These are phyloP conservation scores for Botryosphaeria dothidea DNA, from an alignment of 2,329 filamentous ascomycete genomes.

Conservation along the genomic window DNA sequence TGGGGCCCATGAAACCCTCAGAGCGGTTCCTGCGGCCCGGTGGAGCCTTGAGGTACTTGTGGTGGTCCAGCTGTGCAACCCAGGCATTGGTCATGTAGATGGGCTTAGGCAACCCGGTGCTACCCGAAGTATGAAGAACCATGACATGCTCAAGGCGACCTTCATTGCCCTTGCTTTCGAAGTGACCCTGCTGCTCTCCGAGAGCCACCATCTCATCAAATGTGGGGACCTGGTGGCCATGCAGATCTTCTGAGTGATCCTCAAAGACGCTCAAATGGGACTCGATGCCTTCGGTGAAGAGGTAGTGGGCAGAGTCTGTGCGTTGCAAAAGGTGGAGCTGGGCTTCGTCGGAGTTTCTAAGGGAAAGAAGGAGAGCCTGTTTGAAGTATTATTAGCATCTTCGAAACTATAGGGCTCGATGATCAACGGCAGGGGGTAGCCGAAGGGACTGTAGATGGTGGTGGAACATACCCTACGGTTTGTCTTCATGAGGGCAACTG, in stretches of 20 bases:
- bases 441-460: background rate
- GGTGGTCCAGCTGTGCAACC: conserved; percentile 22
- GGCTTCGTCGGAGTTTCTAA: conserved; percentile 16
- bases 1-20: conserved; percentile 9
- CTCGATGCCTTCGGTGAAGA: conserved; percentile 18
- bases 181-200: background rate
- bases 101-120: conserved; percentile 37
- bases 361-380: conserved; percentile 16
- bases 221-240: background rate
- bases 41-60: conserved; percentile 23
- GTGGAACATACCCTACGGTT: conserved; percentile 2
- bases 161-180: background rate
- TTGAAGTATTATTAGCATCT: background rate
- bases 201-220: conserved; percentile 2
- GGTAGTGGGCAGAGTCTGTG: conserved; percentile 12
- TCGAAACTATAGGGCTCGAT: background rate
- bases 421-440: background rate
- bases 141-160: conserved; percentile 25
- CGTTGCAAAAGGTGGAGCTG: conserved; percentile 11
- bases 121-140: conserved; percentile 37
- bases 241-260: background rate
- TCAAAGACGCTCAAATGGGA: background rate
- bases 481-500: conserved; percentile 7
- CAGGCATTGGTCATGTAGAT: conserved; percentile 25
- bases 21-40: conserved; percentile 19